Conservation (phyloP, 192 early-diverging fungal genomes). For the Chytriomyces hyalinus region DNA sequence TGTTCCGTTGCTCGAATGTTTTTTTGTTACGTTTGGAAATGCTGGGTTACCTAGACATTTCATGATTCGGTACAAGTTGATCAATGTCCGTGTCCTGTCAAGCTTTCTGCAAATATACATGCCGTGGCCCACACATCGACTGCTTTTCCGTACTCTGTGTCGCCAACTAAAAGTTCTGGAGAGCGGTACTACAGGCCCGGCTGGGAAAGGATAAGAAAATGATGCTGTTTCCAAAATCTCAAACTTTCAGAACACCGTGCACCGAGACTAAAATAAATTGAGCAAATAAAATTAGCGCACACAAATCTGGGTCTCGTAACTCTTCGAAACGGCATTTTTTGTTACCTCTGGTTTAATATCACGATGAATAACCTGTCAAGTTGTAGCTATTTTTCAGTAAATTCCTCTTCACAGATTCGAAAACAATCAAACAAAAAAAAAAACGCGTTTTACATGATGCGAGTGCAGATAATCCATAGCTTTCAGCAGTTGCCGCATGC, state of each 20-base stretch:
- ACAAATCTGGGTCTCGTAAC: not conserved
- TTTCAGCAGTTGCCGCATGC: slow-evolving; percentile 70
- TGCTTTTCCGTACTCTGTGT: slow-evolving; percentile 69
- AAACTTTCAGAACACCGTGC: slow-evolving; percentile 64
- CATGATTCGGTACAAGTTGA: slow-evolving; percentile 68
- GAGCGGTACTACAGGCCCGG: slow-evolving; percentile 70
- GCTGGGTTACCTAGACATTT: slow-evolving; percentile 54
- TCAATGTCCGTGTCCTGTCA: slow-evolving; percentile 69
- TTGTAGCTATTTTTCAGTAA: not conserved
- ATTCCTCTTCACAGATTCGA: not conserved
- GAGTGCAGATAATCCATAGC: slow-evolving; percentile 70
- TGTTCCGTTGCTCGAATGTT: slow-evolving; percentile 24
- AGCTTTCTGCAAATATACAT: slow-evolving; percentile 67
- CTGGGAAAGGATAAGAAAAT: slow-evolving; percentile 20
- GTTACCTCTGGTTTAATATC: slow-evolving; percentile 70
- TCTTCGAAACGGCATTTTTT: too few relatives aligned
- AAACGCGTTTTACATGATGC: slow-evolving; percentile 56
- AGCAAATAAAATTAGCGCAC: not conserved
- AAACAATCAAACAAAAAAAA: not conserved
- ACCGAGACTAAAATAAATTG: slow-evolving; percentile 55
- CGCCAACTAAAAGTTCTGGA: slow-evolving; percentile 65
- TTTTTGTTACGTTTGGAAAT: too few relatives aligned
- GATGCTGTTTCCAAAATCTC: slow-evolving; percentile 59
- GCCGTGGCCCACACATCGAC: slow-evolving; percentile 71
- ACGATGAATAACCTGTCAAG: slow-evolving; percentile 58